Evolutionary conservation across 768 basidiomycete genomes (phyloP), one percentile per base, ranked within the genome.

Genomic region (Suillus cothurnatus): DNA sequence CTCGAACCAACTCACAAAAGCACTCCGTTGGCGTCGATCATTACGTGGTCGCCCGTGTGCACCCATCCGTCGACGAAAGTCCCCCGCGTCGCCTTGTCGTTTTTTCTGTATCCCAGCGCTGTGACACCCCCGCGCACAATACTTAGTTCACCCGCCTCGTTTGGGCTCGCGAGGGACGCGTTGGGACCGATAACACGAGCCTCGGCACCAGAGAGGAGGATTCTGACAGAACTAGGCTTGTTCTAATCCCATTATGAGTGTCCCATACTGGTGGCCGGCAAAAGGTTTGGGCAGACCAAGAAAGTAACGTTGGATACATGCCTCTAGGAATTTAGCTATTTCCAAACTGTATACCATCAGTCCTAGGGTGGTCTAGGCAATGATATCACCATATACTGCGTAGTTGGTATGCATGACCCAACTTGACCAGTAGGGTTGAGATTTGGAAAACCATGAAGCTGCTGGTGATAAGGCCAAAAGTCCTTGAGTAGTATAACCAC

Each of bases 31-130:
- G 80, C 79, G 67, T 90, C 84, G 6, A 86, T 84, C 39, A 81
- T 77, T 71, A 93, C 88, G 58, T 81, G 79, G 73, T 94, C 92
- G 6, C 92, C 92, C 0, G 91, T 93, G 61, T 78, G 81, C 26
- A 94, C 67, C 93, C 93, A 94, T 21, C 91, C 90, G 50, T 85
- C 81, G 11, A 62, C 68, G 71, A 91, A 92, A 7, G 88, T 87
- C 69, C 84, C 83, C 64, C 76, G 77, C 39, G 84, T 89, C 2
- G 88, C 87, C 66, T 83, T 79, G 57, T 86, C 84, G 71, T 91
- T 88, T 61, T 85, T 83, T 84, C 83, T 87, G 73, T 91, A 92
- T 0, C 90, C 90, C 1, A 84, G 66, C 1, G 84, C 81, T 31
- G 88, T 68, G 68, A 84, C 88, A 0, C 61, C 70, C 19, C 86